phyloP scores from a whole-genome alignment of 345 rosid species.

The Turritis glabra region DNA sequence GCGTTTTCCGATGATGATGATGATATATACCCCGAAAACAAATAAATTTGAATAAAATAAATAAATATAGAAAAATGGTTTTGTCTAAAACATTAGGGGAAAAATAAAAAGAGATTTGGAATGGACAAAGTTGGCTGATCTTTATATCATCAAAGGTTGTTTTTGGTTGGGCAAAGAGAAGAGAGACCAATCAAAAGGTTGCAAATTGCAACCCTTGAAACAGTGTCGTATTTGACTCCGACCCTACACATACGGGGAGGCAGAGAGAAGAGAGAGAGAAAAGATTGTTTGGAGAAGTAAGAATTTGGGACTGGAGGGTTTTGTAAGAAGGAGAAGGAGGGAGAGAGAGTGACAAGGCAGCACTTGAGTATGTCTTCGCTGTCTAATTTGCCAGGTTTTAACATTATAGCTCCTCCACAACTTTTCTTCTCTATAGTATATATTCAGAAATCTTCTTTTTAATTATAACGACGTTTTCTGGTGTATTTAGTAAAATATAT shows the following conservation, averaged over 20 bases:
- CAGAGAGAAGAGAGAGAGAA: conserved; percentile 29
- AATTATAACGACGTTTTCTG: conserved; percentile 29
- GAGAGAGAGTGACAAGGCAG: conserved; percentile 60
- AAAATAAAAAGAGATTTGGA: conserved; percentile 3
- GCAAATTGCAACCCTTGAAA: conserved; percentile 34
- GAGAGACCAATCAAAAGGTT: conserved; percentile 37
- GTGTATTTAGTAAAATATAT: background rate
- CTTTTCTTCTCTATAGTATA: conserved; percentile 20
- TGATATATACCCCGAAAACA: background rate
- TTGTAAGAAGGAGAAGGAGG: conserved; percentile 40
- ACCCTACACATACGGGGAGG: conserved; percentile 30
- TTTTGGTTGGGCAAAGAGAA: conserved; percentile 38
- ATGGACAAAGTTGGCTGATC: conserved; percentile 28
- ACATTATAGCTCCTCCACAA: conserved; percentile 55
- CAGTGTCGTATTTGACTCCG: conserved; percentile 25
- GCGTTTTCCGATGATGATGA: background rate
- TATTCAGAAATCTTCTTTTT: conserved; percentile 21
- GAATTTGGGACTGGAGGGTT: conserved; percentile 32
- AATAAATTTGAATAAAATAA: conserved; percentile 3
- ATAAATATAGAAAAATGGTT: conserved; percentile 10
- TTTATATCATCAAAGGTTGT: conserved; percentile 38
- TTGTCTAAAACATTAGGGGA: background rate
- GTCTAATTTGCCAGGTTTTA: conserved; percentile 53
- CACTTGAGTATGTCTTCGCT: conserved; percentile 59
- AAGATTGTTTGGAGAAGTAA: background rate